Conservation (phyloP, 148 eudicot species). For the Persicaria maculosa region DNA sequence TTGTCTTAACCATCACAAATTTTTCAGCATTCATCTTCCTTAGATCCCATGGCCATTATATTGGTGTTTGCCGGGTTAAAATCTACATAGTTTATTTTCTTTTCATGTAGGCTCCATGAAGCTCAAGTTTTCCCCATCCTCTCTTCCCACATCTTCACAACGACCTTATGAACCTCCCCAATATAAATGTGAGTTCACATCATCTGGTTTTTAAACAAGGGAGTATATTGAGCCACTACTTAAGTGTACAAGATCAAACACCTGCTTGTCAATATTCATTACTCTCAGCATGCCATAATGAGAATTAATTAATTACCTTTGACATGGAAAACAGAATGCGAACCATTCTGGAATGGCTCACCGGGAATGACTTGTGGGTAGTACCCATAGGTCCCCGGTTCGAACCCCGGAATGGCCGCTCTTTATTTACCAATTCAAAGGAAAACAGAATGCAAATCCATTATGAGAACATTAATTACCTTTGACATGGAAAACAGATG, state of each 20-base stretch:
- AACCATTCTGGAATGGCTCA: too few species aligned
- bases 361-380: too few species aligned
- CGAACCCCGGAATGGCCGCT: too few species aligned
- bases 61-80: constrained; percentile 47
- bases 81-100: constrained; percentile 64
- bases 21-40: constrained; percentile 43
- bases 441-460: background rate
- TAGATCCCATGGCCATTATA: constrained; percentile 73
- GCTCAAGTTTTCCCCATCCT: constrained; percentile 38
- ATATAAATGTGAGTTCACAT: constrained; percentile 49
- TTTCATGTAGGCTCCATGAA: constrained; percentile 48
- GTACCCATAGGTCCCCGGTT: too few species aligned
- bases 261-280: constrained; percentile 67
- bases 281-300: constrained; percentile 61
- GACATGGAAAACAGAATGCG: too few species aligned
- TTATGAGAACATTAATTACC: constrained; percentile 12
- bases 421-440: too few species aligned
- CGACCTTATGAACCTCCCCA: constrained; percentile 45
- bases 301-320: too few species aligned
- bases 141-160: constrained; percentile 45
- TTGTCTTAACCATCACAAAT: constrained; percentile 23
- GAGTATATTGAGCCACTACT: constrained; percentile 40
- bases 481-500: constrained; percentile 76
- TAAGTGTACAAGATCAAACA: constrained; percentile 44
- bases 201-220: constrained; percentile 47